Percentiles rank a stretch among this genome's conserved stretches.
These are phyloP conservation scores for Oldenlandia corymbosa DNA, from an alignment of 257 asterid genomes.

Conservation along the genomic window DNA sequence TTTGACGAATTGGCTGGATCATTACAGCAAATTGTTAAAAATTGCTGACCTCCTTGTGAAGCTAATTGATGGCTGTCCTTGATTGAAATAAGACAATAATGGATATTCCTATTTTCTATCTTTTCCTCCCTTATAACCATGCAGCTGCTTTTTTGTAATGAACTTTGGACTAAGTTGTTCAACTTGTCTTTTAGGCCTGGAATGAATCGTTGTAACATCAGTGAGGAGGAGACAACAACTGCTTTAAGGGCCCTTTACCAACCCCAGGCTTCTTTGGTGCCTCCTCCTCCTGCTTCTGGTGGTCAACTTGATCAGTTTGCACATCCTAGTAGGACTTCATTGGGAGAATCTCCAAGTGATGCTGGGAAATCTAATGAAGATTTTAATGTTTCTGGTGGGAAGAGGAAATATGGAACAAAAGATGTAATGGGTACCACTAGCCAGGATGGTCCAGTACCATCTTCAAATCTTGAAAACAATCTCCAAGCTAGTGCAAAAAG, in stretches of 20 bases:
- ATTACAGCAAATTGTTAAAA: background rate
- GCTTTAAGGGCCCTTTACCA: slow-evolving; percentile 78
- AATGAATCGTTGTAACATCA: slow-evolving; percentile 77
- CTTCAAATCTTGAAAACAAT: slow-evolving; percentile 49
- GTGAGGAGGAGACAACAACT: slow-evolving; percentile 79
- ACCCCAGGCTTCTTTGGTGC: slow-evolving; percentile 42
- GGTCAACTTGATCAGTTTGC: slow-evolving; percentile 35
- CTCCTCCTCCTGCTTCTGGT: slow-evolving; percentile 39
- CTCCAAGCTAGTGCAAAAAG: slow-evolving; percentile 34
- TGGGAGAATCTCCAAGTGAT: slow-evolving; percentile 41
- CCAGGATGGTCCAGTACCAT: slow-evolving; percentile 47
- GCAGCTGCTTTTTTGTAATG: background rate
- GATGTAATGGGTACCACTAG: slow-evolving; percentile 37
- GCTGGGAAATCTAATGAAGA: slow-evolving; percentile 39
- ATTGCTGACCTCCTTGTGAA: slow-evolving; percentile 4
- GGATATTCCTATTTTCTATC: slow-evolving; percentile 4
- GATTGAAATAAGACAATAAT: background rate
- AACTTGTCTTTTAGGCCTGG: slow-evolving; percentile 63
- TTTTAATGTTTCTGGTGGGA: slow-evolving; percentile 39
- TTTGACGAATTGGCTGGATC: background rate
- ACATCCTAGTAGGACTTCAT: slow-evolving; percentile 33
- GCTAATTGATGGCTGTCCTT: background rate
- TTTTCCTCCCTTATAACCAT: slow-evolving; percentile 4
- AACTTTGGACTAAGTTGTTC: slow-evolving; percentile 21
- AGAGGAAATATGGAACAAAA: slow-evolving; percentile 54